Evolutionary conservation across 1,139 yeast species (phyloP).

Genomic region (Martiniozyma asiatica): DNA sequence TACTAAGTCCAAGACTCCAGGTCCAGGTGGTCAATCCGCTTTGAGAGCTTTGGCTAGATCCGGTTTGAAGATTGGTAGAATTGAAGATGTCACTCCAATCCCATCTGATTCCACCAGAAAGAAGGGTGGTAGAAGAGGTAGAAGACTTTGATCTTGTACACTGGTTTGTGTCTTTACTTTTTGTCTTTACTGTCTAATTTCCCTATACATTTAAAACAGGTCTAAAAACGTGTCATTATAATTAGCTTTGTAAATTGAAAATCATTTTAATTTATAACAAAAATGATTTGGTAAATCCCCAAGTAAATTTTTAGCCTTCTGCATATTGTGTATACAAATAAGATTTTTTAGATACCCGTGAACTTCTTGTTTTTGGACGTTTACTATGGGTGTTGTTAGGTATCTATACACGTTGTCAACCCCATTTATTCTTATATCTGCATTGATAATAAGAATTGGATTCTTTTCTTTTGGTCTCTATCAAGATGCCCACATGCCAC

Average conservation of each 20-base stretch:
- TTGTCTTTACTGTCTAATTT: slow-evolving; percentile 3
- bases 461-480: slow-evolving; percentile 76
- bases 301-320: too few relatives aligned
- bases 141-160: slow-evolving; percentile 67
- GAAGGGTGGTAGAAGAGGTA: slow-evolving; percentile 99
- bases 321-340: too few relatives aligned
- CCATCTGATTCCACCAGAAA: slow-evolving; percentile 99
- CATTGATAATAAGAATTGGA: slow-evolving; percentile 30
- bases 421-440: slow-evolving; percentile 10
- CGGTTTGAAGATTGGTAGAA: slow-evolving; percentile 99
- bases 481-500: slow-evolving; percentile 71
- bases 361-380: too few relatives aligned
- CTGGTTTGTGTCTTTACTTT: slow-evolving; percentile 2
- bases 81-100: slow-evolving; percentile 99
- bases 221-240: background rate
- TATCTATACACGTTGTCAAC: too few relatives aligned
- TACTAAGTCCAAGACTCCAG: slow-evolving; percentile 99
- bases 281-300: too few relatives aligned
- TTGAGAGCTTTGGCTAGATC: slow-evolving; percentile 99
- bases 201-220: slow-evolving; percentile 3
- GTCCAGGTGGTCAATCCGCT: slow-evolving; percentile 99
- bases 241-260: too few relatives aligned
- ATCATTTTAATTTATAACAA: too few relatives aligned
- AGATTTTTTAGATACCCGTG: too few relatives aligned
- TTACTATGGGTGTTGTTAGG: too few relatives aligned